Base-by-base conservation (phyloP, 352 stramenopile species). In the Globisporangium iwayamae region DNA sequence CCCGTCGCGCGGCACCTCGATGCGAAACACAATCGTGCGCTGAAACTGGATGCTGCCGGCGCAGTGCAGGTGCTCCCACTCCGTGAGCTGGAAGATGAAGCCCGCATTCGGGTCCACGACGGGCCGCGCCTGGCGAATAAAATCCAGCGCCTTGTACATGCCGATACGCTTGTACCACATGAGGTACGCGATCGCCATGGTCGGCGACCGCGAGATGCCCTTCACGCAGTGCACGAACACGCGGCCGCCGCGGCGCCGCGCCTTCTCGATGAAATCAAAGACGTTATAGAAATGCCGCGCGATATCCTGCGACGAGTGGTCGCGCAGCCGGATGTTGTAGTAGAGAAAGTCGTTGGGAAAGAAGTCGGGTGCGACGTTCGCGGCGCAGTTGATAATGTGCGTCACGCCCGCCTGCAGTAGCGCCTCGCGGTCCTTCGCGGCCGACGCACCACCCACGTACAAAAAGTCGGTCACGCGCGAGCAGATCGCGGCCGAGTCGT, bases 381-480 rank as follows among this genome's bases (percentile, higher is more conserved):
- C 90, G 0, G 89, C 88, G 60, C 88, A 96, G 60, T 97, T 97
- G 67, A 97, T 87, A 41, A 97, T 73, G 69, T 97, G 90, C 4
- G 90, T 97, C 63, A 97, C 93, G 41, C 89, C 87, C 13, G 82
- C 66, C 55, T 81, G 67, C 18, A 70, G 56, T 32, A 97, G 69
- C 51, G 85, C 74, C 22, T 85, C 79, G 61, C 84, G 79, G 66
- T 96, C 83, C 57, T 92, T 90, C 18, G 87, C 87, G n/a, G 83
- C 90, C 10, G 74, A 68, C 7, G 83, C 87, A 14, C 90, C 85
- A 36, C 90, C 86, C 57, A 97, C 90, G 56, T 83, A 97, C n/a
- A 97, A 66, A 51, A 95, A 95, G 38, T 96, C 85, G 7, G 83
- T 93, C 6, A 96, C 60, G 59, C 85, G 78, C 3, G 88, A 96